These are phyloP conservation scores for Parmelia sp. DNA, from an alignment of 495 filamentous ascomycete genomes.

Conservation along the genomic window DNA sequence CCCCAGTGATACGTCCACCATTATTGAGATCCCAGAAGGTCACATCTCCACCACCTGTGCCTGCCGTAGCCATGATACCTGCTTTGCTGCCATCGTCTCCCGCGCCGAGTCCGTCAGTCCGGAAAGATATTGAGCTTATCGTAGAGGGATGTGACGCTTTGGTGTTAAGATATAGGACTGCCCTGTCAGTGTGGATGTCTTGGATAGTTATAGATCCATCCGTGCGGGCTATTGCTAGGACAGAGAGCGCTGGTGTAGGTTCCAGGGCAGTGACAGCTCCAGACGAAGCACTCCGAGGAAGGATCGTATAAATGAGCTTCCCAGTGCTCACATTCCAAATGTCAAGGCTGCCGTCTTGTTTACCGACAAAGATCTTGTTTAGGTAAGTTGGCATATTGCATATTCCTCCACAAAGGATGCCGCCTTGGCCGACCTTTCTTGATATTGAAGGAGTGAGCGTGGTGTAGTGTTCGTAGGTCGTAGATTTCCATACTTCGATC, in stretches of 20 bases:
- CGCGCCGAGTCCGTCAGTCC: conserved; percentile 83
- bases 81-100: conserved; percentile 74
- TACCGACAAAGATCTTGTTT: conserved; percentile 89
- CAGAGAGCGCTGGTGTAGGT: conserved; percentile 70
- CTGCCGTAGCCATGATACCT: conserved; percentile 82
- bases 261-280: conserved; percentile 78
- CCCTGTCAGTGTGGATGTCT: conserved; percentile 69
- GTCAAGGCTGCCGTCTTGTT: conserved; percentile 80
- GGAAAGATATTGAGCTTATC: conserved; percentile 81
- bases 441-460: conserved; percentile 52
- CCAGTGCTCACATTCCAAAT: conserved; percentile 95
- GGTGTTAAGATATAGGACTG: conserved; percentile 58
- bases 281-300: conserved; percentile 56
- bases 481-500: conserved; percentile 83
- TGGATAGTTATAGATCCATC: conserved; percentile 71
- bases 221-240: conserved; percentile 83
- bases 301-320: conserved; percentile 77
- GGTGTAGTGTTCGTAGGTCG: conserved; percentile 83
- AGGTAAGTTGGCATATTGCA: conserved; percentile 85
- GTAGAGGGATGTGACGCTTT: conserved; percentile 44
- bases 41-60: conserved; percentile 67
- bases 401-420: conserved; percentile 62
- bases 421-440: conserved; percentile 40
- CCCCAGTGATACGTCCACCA: conserved; percentile 72
- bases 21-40: conserved; percentile 94